Conservation (phyloP, 192 early-diverging fungal species). For the Chytriomyces sp. region DNA sequence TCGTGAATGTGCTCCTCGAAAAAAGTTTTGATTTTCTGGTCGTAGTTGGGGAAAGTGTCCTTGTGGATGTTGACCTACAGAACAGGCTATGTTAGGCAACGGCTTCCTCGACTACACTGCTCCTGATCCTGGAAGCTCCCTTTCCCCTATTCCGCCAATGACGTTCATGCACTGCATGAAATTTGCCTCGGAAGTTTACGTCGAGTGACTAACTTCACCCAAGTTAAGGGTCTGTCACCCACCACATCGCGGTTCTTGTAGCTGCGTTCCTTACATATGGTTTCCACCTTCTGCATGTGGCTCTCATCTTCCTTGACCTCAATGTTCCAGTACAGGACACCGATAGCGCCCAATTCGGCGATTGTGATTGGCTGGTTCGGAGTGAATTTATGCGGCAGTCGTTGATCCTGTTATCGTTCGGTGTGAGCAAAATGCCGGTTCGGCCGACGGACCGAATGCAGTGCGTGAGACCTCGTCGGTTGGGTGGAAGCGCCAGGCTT, state of each 20-base stretch:
- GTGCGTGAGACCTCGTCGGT: slow-evolving; percentile 5
- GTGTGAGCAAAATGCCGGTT: neutral
- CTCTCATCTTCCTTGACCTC: slow-evolving; percentile 45
- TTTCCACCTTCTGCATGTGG: slow-evolving; percentile 63
- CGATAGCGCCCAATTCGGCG: slow-evolving; percentile 66
- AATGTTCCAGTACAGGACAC: slow-evolving; percentile 76
- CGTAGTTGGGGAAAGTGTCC: slow-evolving; percentile 82
- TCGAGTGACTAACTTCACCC: too few relatives aligned
- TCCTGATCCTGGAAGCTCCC: too few relatives aligned
- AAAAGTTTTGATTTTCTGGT: slow-evolving; percentile 90
- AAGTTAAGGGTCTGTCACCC: slow-evolving; percentile 1
- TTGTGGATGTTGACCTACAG: slow-evolving; percentile 81
- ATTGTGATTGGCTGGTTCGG: slow-evolving; percentile 63
- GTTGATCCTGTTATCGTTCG: slow-evolving; percentile 57
- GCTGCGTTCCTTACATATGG: slow-evolving; percentile 68
- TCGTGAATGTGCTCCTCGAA: slow-evolving; percentile 72
- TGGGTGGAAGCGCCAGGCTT: slow-evolving; percentile 23
- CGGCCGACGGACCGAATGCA: neutral
- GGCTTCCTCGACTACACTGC: too few relatives aligned
- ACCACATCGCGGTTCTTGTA: slow-evolving; percentile 94
- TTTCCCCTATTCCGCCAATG: too few relatives aligned
- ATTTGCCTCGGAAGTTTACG: too few relatives aligned
- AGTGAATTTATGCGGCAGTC: slow-evolving; percentile 77
- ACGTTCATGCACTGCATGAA: too few relatives aligned
- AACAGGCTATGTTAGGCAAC: too few relatives aligned